Evolutionary conservation across 345 rosid genomes (phyloP).

Genomic region (Nasturtium officinale): DNA sequence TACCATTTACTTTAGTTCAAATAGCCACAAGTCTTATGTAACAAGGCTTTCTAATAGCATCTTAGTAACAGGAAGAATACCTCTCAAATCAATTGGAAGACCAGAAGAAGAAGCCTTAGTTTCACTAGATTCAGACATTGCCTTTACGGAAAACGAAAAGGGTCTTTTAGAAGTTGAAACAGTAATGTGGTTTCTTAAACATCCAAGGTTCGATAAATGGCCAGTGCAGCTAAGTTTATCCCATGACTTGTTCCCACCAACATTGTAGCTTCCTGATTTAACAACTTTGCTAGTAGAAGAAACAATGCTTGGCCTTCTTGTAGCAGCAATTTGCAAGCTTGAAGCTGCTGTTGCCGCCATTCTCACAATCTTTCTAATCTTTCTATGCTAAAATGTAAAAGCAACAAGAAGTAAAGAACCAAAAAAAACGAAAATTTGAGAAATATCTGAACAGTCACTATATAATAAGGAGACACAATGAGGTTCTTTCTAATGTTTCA

Average conservation of each 20-base stretch:
- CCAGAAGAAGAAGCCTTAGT: slow-evolving; percentile 55
- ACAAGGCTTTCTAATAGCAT: not conserved
- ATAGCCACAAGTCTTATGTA: not conserved
- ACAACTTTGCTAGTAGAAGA: slow-evolving; percentile 51
- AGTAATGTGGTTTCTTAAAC: slow-evolving; percentile 45
- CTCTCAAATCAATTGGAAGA: slow-evolving; percentile 85
- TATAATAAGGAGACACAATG: not conserved
- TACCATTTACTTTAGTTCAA: slow-evolving; percentile 6
- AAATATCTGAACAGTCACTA: not conserved
- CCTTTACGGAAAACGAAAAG: slow-evolving; percentile 54
- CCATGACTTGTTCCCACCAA: slow-evolving; percentile 55
- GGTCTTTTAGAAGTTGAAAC: slow-evolving; percentile 46
- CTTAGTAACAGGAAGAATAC: slow-evolving; percentile 33
- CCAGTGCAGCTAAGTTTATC: slow-evolving; percentile 51
- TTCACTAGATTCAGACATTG: slow-evolving; percentile 61
- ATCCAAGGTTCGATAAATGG: slow-evolving; percentile 52
- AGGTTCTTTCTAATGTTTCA: slow-evolving; percentile 15
- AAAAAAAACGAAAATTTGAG: not conserved
- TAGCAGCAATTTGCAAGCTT: slow-evolving; percentile 55
- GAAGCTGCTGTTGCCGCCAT: slow-evolving; percentile 70
- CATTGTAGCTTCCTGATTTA: slow-evolving; percentile 50
- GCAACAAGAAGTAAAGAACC: not conserved
- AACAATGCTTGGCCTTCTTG: slow-evolving; percentile 54
- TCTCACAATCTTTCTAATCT: slow-evolving; percentile 34
- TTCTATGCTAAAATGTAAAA: slow-evolving; percentile 26